These are phyloP conservation scores for Purpureocillium takamizusanense DNA, from an alignment of 2,329 filamentous ascomycete genomes.

Conservation along the genomic window DNA sequence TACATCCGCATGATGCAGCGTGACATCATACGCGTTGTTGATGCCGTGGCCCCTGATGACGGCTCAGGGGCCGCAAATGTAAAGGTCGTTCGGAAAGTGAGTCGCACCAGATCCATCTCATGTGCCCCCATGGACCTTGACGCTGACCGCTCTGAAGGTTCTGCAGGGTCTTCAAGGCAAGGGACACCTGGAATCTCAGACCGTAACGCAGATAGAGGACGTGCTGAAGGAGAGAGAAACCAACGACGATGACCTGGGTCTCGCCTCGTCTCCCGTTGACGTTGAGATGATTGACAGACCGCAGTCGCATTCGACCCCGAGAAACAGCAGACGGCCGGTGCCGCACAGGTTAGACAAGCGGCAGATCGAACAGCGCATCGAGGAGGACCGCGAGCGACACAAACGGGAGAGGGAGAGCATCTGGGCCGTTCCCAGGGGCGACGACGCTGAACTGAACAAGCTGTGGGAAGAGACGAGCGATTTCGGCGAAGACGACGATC, in stretches of 20 bases:
- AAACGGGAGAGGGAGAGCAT: slow-evolving; percentile 87
- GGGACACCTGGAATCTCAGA: slow-evolving; percentile 62
- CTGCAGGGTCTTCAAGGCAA: slow-evolving; percentile 63
- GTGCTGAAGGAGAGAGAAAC: slow-evolving; percentile 72
- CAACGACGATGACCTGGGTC: slow-evolving; percentile 44
- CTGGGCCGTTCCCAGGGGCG: slow-evolving; percentile 67
- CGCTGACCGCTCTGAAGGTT: slow-evolving; percentile 35
- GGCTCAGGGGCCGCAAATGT: slow-evolving; percentile 87
- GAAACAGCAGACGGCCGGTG: slow-evolving; percentile 20
- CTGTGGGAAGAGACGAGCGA: slow-evolving; percentile 85
- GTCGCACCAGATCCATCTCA: slow-evolving; percentile 10
- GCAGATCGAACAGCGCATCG: slow-evolving; percentile 90
- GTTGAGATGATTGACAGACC: slow-evolving; percentile 31
- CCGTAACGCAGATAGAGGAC: slow-evolving; percentile 71
- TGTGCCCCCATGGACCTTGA: not conserved
- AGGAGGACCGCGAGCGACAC: slow-evolving; percentile 91
- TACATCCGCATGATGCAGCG: slow-evolving; percentile 93
- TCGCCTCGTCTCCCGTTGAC: slow-evolving; percentile 43
- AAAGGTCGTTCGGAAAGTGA: slow-evolving; percentile 77
- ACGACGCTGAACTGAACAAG: slow-evolving; percentile 64
- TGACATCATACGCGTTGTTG: slow-evolving; percentile 84
- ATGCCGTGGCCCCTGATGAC: slow-evolving; percentile 81
- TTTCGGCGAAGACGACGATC: slow-evolving; percentile 76
- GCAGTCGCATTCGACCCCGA: slow-evolving; percentile 30
- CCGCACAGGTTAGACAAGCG: slow-evolving; percentile 60